Conservation (phyloP, 2,329 filamentous ascomycete genomes). For the Pseudocercospora vitis region DNA sequence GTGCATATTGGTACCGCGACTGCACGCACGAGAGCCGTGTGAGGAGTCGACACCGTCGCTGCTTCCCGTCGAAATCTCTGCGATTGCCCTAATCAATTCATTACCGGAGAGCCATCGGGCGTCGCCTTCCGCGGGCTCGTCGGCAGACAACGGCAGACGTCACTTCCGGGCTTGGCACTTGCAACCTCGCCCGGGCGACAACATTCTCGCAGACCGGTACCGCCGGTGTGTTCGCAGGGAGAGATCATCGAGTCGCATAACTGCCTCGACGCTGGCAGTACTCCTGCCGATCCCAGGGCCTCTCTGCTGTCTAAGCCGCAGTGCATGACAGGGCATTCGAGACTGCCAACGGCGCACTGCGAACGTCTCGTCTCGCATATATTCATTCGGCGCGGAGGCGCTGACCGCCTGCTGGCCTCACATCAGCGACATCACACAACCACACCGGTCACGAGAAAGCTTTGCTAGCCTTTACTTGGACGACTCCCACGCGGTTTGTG, state of each 20-base stretch:
- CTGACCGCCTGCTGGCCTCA: conserved; percentile 4
- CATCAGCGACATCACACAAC: conserved; percentile 4
- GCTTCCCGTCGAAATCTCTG: background rate
- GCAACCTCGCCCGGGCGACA: background rate
- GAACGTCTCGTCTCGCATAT: conserved; percentile 4
- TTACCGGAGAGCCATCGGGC: too few relatives aligned
- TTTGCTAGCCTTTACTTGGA: conserved; percentile 3
- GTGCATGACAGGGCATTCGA: background rate
- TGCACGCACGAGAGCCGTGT: background rate
- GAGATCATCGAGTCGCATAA: conserved; percentile 3
- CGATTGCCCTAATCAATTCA: too few relatives aligned
- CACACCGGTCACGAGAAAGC: conserved; percentile 1
- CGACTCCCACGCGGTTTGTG: conserved; percentile 9
- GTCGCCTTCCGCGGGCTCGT: conserved; percentile 1
- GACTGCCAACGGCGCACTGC: background rate
- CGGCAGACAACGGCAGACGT: background rate
- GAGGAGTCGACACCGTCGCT: background rate
- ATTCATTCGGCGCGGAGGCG: background rate
- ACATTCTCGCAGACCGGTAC: conserved; percentile 1
- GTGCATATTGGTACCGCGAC: background rate
- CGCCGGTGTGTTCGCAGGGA: conserved; percentile 10
- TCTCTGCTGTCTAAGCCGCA: conserved; percentile 5
- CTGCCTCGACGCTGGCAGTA: conserved; percentile 1
- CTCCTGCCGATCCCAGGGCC: conserved; percentile 1
- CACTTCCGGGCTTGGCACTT: background rate